Conservation (phyloP, 495 filamentous ascomycete genomes). For the Aspergillus sclerotioniger region DNA sequence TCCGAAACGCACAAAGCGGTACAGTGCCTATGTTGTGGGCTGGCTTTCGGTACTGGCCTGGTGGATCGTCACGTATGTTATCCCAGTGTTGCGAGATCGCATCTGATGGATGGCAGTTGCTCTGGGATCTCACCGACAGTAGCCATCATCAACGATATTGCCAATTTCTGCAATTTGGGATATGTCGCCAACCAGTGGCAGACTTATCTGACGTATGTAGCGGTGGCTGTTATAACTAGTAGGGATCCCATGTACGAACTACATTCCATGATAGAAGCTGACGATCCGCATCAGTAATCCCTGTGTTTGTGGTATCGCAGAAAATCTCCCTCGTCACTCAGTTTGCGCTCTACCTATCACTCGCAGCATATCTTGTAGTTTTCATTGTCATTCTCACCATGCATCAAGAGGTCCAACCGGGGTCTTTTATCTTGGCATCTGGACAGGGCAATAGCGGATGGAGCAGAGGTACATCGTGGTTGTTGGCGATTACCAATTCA, state of each 20-base stretch:
- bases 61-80: slow-evolving; percentile 31
- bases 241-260: too few relatives aligned
- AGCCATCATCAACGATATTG: slow-evolving; percentile 20
- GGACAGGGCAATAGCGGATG: slow-evolving; percentile 29
- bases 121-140: slow-evolving; percentile 24
- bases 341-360: slow-evolving; percentile 19
- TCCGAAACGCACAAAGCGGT: slow-evolving; percentile 18
- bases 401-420: slow-evolving; percentile 16
- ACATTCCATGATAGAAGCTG: too few relatives aligned
- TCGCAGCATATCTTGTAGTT: slow-evolving; percentile 21
- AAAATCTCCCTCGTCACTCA: slow-evolving; percentile 19
- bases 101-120: slow-evolving; percentile 11
- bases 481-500: slow-evolving; percentile 33
- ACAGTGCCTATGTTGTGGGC: slow-evolving; percentile 28
- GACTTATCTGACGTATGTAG: slow-evolving; percentile 28
- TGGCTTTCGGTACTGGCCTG: slow-evolving; percentile 40
- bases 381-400: slow-evolving; percentile 26
- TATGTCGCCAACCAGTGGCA: slow-evolving; percentile 28
- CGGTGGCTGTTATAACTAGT: slow-evolving; percentile 12
- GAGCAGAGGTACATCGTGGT: slow-evolving; percentile 35
- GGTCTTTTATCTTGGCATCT: slow-evolving; percentile 17
- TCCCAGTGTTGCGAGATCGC: neutral
- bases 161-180: slow-evolving; percentile 21
- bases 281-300: too few relatives aligned
- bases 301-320: slow-evolving; percentile 21